Evolutionary conservation across 371 early-diverging fungal genomes (phyloP), one percentile per base, ranked within the genome.

Genomic region (Gilbertella persicaria): DNA sequence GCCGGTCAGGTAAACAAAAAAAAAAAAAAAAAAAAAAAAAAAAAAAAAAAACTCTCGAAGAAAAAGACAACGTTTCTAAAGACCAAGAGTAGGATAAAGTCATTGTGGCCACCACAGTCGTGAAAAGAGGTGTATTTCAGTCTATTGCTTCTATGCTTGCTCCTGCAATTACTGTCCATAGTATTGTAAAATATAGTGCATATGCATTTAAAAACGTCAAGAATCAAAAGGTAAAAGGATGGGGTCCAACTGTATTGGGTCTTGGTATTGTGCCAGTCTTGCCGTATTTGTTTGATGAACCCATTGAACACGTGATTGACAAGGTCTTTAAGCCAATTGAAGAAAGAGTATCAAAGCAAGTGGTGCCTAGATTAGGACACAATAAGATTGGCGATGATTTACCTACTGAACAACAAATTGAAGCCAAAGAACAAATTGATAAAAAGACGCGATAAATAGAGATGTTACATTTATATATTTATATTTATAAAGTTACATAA

Each of bases 151-250:
- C 83, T 43, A 77, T 91, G 80, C 57, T 80, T n/a, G 62, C 87
- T 23, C 91, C 91, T 2, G 86, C 86, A 50, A 50, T 86, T 36
- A 87, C 89, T 0, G 86, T 91, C 39, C 91, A 91, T 64, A 75
- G 82, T 0, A 71, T 83, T n/a, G 91, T 91, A 20, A 86, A 89
- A 60, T 80, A 82, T 29, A 74, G 83, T 55, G 82, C 76, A 29
- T 75, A 76, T 58, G 57, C 67, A n/a, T 80, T 87, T 50, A 78
- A 71, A 53, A 67, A 77, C 49, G 76, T 69, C 25, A 80, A 80
- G 46, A 79, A 75, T 48, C 55, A 63, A 4, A 69, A 68, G 29
- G 39, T 90, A 35, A 73, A 74, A 50, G 62, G 55, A 12, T 88
- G 84, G 83, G 87, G 87, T 17, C 91, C 91, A 1, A 85, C 89